Conservation (phyloP, 2,329 filamentous ascomycete species). For the Verticillium nonalfalfae region DNA sequence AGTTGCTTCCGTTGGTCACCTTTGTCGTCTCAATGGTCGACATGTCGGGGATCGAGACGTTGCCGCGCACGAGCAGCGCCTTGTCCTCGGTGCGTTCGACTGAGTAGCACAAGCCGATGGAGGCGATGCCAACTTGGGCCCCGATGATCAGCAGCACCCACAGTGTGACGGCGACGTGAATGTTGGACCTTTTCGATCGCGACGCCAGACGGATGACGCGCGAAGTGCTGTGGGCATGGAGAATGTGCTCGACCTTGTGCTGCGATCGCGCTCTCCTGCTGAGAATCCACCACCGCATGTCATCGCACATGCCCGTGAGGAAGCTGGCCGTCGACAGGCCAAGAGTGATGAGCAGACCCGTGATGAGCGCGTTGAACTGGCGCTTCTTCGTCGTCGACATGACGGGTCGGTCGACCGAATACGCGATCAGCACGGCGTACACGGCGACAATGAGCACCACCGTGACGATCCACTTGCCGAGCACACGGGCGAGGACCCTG, state of each 20-base stretch:
- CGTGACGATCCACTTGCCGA: slow-evolving; percentile 19
- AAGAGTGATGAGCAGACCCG: slow-evolving; percentile 32
- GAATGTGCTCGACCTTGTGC: slow-evolving; percentile 26
- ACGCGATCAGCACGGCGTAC: slow-evolving; percentile 20
- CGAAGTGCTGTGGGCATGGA: slow-evolving; percentile 22
- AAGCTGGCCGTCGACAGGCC: slow-evolving; percentile 34
- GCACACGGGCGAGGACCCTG: neutral
- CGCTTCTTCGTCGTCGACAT: slow-evolving; percentile 27
- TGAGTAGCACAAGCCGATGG: slow-evolving; percentile 33
- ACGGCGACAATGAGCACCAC: slow-evolving; percentile 18
- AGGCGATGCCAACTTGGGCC: slow-evolving; percentile 35
- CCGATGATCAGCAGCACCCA: slow-evolving; percentile 26
- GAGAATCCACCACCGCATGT: slow-evolving; percentile 40
- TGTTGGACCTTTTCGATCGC: slow-evolving; percentile 16
- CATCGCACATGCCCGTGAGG: slow-evolving; percentile 34
- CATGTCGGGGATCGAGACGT: slow-evolving; percentile 29
- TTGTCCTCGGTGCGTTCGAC: slow-evolving; percentile 27
- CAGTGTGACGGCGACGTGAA: slow-evolving; percentile 17
- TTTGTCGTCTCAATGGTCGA: slow-evolving; percentile 22
- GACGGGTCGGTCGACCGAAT: slow-evolving; percentile 17
- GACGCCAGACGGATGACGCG: slow-evolving; percentile 19
- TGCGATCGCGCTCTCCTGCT: slow-evolving; percentile 26
- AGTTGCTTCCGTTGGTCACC: slow-evolving; percentile 16
- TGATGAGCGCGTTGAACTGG: slow-evolving; percentile 36
- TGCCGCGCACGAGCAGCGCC: slow-evolving; percentile 23